These are phyloP conservation scores for Camptophora hylomeconis DNA, from an alignment of 2,329 filamentous ascomycete species.

Conservation along the genomic window DNA sequence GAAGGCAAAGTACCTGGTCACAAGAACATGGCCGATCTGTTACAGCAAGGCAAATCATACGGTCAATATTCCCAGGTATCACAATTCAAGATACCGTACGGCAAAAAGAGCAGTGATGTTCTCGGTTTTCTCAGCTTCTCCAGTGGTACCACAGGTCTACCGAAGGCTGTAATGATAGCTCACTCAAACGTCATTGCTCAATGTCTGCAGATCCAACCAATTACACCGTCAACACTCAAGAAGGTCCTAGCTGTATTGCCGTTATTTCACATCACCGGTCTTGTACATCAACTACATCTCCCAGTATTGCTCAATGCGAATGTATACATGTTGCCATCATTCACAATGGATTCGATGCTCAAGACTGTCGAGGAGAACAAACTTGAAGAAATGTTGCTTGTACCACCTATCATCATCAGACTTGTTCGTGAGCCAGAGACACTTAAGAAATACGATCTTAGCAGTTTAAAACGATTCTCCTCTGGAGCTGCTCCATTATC, in stretches of 20 bases:
- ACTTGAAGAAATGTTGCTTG: conserved; percentile 43
- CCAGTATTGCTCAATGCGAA: conserved; percentile 52
- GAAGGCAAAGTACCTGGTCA: conserved; percentile 41
- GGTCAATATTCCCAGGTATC: conserved; percentile 32
- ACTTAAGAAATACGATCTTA: conserved; percentile 44
- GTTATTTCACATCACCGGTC: conserved; percentile 50
- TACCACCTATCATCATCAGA: conserved; percentile 49
- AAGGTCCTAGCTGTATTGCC: conserved; percentile 46
- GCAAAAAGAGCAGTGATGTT: conserved; percentile 46
- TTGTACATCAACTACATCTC: conserved; percentile 50
- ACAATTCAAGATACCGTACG: conserved; percentile 36
- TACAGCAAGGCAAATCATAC: conserved; percentile 21
- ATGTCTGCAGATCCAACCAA: conserved; percentile 44
- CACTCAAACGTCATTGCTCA: conserved; percentile 46
- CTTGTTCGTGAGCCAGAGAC: conserved; percentile 41
- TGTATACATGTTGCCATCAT: conserved; percentile 51
- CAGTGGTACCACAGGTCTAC: conserved; percentile 20
- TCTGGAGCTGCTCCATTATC: conserved; percentile 48
- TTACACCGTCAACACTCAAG: conserved; percentile 37
- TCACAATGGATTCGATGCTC: conserved; percentile 49
- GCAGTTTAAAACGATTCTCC: conserved; percentile 41
- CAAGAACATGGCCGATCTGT: conserved; percentile 26
- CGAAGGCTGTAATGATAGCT: conserved; percentile 26
- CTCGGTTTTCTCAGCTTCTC: conserved; percentile 30
- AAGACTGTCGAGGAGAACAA: conserved; percentile 38